These are phyloP conservation scores for Fusarium guadeloupense DNA, from an alignment of 2,329 filamentous ascomycete species.

Conservation along the genomic window DNA sequence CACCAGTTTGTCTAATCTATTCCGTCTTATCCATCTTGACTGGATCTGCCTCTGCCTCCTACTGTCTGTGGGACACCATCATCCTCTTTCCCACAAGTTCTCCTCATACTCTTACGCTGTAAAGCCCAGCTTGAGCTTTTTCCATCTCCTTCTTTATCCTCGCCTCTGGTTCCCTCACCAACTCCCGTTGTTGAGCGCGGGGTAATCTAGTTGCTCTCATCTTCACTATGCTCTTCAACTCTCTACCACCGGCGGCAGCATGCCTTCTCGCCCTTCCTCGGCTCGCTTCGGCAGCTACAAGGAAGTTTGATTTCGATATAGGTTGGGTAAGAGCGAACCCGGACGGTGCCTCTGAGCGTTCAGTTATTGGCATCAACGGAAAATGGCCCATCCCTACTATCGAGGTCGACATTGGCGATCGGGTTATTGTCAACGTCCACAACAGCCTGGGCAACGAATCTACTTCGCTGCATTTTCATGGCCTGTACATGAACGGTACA, in stretches of 20 bases:
- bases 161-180: neutral
- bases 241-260: slow-evolving; percentile 22
- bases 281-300: slow-evolving; percentile 51
- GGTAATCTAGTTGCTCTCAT: neutral
- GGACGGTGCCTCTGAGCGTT: slow-evolving; percentile 68
- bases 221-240: slow-evolving; percentile 31
- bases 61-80: neutral
- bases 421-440: slow-evolving; percentile 64
- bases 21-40: slow-evolving; percentile 14
- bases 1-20: slow-evolving; percentile 23
- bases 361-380: slow-evolving; percentile 79
- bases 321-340: slow-evolving; percentile 78
- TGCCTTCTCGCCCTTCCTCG: slow-evolving; percentile 31
- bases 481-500: slow-evolving; percentile 73
- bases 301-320: slow-evolving; percentile 73
- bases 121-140: neutral
- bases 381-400: slow-evolving; percentile 78
- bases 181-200: slow-evolving; percentile 11
- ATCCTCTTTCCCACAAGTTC: neutral
- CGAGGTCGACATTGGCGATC: slow-evolving; percentile 69
- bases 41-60: slow-evolving; percentile 4
- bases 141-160: neutral
- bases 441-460: slow-evolving; percentile 70
- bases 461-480: slow-evolving; percentile 76
- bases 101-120: slow-evolving; percentile 11